Evolutionary conservation across 352 stramenopile genomes (phyloP), one percentile per base, ranked within the genome.

Genomic region (Halophytophthora polymorphica): DNA sequence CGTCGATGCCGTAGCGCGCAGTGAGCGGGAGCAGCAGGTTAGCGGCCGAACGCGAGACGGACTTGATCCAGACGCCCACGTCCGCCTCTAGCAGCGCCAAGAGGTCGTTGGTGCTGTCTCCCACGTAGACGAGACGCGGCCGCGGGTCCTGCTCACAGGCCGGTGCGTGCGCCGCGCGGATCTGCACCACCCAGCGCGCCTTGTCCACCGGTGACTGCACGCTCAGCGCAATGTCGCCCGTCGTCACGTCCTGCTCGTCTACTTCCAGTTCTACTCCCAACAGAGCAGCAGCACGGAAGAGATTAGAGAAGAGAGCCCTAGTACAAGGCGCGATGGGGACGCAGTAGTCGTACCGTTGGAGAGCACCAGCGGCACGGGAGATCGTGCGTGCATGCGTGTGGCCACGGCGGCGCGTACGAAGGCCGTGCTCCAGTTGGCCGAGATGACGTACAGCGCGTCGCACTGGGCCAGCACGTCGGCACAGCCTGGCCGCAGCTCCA

Each of bases 81-180:
- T 92, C 78, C 18, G 78, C 81, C 22, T 76, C 58, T 17, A 85
- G 36, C 61, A 90, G 60, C 12, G 74, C 78, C 12, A 88, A 47
- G 22, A 90, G 29, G 54, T 92, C 81, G 36, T 79, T 90, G 0
- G 63, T 65, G 38, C 78, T 87, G 40, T 92, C 81, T 8, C 81
- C 81, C 18, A 92, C 59, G 47, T 78, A 92, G n/a, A 88, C 48
- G 2, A 77, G 22, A 0, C 54, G 46, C 3, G 36, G 14, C 10
- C 42, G 38, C 14, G n/a, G 38, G 2, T 38, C 33, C 10, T 44
- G 19, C 8, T 35, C 15, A 8, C 25, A 31, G 25, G 25, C 25
- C 8, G 48, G 41, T 25, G 22, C 18, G 15, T 50, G 23, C 1
- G 36, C 36, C 21, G 34, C 15, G 12, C 54, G 52, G 12, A 69